These are phyloP conservation scores for Rhododendron henanense DNA, from an alignment of 148 eudicot genomes.

Conservation along the genomic window DNA sequence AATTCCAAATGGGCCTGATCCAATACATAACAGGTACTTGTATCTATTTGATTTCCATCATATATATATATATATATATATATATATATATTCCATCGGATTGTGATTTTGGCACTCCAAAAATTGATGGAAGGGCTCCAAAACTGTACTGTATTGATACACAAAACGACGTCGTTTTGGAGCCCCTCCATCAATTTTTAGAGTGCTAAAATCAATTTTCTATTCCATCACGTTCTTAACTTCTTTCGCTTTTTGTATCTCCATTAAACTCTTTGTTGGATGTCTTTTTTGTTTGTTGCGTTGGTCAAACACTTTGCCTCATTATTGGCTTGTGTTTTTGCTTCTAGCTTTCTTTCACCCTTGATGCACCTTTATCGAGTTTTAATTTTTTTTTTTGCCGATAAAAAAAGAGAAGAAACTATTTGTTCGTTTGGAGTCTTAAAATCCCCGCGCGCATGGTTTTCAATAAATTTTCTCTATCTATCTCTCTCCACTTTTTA, in stretches of 20 bases:
- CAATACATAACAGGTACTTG: conserved; percentile 72
- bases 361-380: background rate
- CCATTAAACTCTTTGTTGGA: background rate
- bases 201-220: too few species aligned
- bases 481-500: too few species aligned
- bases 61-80: too few species aligned
- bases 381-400: background rate
- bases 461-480: too few species aligned
- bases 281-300: background rate
- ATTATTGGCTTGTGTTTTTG: background rate
- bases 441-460: too few species aligned
- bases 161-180: too few species aligned
- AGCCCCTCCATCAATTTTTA: too few species aligned
- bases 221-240: background rate
- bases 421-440: too few species aligned
- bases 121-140: too few species aligned
- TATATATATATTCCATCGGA: too few species aligned
- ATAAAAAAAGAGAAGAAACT: background rate
- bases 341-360: background rate
- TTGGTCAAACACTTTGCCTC: background rate
- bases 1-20: conserved; percentile 79
- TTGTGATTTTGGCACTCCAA: too few species aligned
- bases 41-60: background rate
- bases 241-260: background rate
- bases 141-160: too few species aligned